Conservation (phyloP, 305 asterid species). For the Solanum hybrid region DNA sequence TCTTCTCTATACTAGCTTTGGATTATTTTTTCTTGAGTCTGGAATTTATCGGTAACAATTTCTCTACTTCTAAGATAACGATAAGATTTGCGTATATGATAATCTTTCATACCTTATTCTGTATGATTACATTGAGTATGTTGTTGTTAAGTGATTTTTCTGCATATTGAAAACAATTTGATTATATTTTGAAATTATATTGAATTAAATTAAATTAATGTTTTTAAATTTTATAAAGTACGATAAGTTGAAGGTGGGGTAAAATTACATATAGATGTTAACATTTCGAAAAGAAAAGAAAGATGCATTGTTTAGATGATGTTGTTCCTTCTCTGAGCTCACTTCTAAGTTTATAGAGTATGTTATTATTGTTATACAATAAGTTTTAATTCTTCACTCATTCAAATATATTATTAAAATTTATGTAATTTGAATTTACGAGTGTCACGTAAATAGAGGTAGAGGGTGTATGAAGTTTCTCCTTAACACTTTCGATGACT, state of each 20-base stretch:
- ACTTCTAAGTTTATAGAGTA: not conserved
- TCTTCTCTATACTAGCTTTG: too few relatives aligned
- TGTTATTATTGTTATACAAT: not conserved
- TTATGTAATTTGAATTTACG: not conserved
- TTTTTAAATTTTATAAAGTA: too few relatives aligned
- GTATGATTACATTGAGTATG: not conserved
- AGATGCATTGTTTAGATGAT: not conserved
- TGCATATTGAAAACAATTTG: not conserved
- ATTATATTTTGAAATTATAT: not conserved
- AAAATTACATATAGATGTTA: too few relatives aligned
- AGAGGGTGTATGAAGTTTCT: not conserved
- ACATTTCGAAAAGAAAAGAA: too few relatives aligned
- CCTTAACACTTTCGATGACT: not conserved
- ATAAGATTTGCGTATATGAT: too few relatives aligned
- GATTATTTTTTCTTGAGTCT: too few relatives aligned
- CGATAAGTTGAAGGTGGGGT: too few relatives aligned
- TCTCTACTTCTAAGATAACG: too few relatives aligned
- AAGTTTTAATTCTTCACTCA: not conserved
- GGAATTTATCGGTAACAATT: too few relatives aligned
- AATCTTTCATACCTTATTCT: not conserved
- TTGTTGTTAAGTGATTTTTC: not conserved
- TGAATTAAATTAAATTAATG: not conserved
- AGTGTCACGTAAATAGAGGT: not conserved
- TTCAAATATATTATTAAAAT: fast-evolving
- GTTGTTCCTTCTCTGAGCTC: not conserved